A percentile compares a stretch with the other conserved stretches of the same genome.
These are phyloP conservation scores for Lycium barbarum DNA, from an alignment of 257 asterid species.

Conservation along the genomic window DNA sequence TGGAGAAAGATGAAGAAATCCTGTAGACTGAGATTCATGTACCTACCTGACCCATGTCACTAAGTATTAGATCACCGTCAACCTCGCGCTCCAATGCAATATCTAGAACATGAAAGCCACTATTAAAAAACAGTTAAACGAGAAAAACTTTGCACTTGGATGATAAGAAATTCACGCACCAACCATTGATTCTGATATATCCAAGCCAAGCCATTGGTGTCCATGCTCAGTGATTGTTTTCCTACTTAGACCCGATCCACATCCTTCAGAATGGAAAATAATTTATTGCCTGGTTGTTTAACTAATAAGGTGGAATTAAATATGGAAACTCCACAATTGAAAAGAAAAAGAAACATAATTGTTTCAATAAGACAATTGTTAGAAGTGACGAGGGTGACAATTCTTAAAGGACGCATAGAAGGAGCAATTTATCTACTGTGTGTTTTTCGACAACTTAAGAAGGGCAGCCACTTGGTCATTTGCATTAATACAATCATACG, in stretches of 20 bases:
- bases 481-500: not conserved
- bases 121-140: not conserved
- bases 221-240: conserved; percentile 85
- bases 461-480: not conserved
- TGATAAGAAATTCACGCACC: conserved; percentile 44
- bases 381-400: not conserved
- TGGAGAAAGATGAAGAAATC: not conserved
- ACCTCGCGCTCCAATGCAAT: conserved; percentile 86
- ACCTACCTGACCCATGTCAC: conserved; percentile 92
- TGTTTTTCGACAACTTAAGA: not conserved
- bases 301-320: not conserved
- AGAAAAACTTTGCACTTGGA: conserved; percentile 18
- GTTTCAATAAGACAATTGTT: not conserved
- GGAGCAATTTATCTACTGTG: not conserved
- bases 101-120: conserved; percentile 42
- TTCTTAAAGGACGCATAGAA: not conserved
- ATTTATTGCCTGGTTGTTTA: not conserved
- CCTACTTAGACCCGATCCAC: conserved; percentile 97
- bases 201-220: conserved; percentile 93
- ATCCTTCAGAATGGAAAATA: conserved; percentile 54
- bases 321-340: not conserved
- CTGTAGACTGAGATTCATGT: not conserved
- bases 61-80: conserved; percentile 87
- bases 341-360: not conserved
- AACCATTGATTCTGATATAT: conserved; percentile 89